A percentile compares a stretch with the other conserved stretches of the same genome.
Conservation (phyloP, 139 green algal genomes). For the Chlamydomonas schloesseri region DNA sequence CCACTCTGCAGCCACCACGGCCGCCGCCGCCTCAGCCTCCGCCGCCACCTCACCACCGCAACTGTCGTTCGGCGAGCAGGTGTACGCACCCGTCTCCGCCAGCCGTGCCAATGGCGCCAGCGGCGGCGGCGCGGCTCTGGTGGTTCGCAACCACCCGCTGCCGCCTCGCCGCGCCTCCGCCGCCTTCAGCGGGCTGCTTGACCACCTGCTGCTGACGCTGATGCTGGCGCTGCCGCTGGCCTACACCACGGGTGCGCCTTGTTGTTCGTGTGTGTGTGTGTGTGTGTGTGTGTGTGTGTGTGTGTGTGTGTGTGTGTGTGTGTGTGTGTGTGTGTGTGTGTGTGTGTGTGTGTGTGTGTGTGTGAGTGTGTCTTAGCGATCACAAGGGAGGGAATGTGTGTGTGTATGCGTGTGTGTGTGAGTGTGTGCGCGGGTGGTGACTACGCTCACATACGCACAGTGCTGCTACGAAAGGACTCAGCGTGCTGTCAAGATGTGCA, state of each 20-base stretch:
- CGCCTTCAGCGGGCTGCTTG: neutral
- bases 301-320: neutral
- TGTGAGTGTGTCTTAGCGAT: no score
- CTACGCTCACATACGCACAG: no score
- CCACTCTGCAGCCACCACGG: no score
- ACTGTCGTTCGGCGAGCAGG: neutral
- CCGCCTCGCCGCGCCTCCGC: neutral
- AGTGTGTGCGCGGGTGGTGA: no score
- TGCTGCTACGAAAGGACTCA: no score
- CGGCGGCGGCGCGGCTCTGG: no score
- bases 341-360: neutral
- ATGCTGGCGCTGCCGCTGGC: slow-evolving; percentile 3
- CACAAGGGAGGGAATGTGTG: no score
- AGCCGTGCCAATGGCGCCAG: neutral
- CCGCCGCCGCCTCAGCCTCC: no score
- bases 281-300: neutral
- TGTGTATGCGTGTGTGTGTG: no score
- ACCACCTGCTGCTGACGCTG: slow-evolving; percentile 14
- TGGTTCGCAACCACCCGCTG: slow-evolving; percentile 18
- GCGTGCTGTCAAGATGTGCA: no score
- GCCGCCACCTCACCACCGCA: no score
- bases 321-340: neutral
- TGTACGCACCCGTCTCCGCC: no score
- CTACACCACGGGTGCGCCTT: slow-evolving; percentile 15
- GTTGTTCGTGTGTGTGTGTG: neutral